Base-by-base conservation (phyloP, 768 basidiomycete species). In the Rossbeevera mucosa region DNA sequence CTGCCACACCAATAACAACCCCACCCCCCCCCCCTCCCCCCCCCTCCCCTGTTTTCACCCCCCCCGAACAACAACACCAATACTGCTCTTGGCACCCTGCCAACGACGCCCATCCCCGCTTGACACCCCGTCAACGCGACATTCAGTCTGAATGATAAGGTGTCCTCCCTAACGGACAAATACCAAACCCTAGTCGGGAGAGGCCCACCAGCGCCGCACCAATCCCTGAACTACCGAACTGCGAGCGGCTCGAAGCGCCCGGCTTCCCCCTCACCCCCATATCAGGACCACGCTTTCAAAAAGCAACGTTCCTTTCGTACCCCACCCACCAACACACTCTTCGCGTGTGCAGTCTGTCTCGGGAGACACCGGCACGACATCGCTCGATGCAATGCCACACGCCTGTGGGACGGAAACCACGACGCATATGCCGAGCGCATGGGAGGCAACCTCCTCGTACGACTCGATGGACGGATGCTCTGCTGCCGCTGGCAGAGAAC, bases 381-480 rank as follows among this genome's bases (percentile, higher is more conserved):
- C 8, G 8, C n/a, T 0, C 1, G 4, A 0, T 48, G 48, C 48
- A 40, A 20, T 2, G 11, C 25, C 2, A 0, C 36, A 0, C 8
- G 26, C 14, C 40, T 25, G 0, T 48, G 48, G 48, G 48, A 48
- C 1, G 4, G 28, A 8, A 48, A 48, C 13, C 3, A 28, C 1
- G 26, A 48, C 0, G 16, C 36, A 0, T 21, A 14, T 1, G 47
- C 47, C 0, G 38, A 48, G 6, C 2, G 36, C 1, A 1, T 13
- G 7, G 36, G 47, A 0, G 33, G 31, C 11, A 43, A 12, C 42
- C 21, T 43, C 13, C 26, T 24, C 6, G 13, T 24, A 4, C 13
- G 16, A 43, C 21, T 13, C 4, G 42, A 25, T 6, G 22, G 22
- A 2, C 24, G 20, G 5, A 22, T 24, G 6, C 42, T 43, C 5